Conservation (phyloP, 164 flowering plant species). For the Nelumbo lutea region DNA sequence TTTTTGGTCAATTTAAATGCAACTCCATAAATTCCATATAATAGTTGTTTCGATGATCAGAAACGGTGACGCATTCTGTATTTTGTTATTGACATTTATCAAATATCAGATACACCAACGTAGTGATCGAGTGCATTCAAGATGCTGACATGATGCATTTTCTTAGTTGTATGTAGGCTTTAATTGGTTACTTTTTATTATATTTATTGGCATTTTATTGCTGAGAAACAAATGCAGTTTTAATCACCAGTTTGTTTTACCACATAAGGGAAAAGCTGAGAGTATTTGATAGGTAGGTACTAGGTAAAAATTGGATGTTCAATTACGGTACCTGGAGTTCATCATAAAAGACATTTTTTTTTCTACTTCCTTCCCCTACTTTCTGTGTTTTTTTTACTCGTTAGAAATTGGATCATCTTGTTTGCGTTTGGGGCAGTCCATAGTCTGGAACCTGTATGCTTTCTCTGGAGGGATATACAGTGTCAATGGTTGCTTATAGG, state of each 20-base stretch:
- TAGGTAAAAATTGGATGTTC: too few species aligned
- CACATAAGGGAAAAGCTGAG: neutral
- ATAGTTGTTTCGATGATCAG: neutral
- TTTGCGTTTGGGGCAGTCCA: too few species aligned
- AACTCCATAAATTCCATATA: neutral
- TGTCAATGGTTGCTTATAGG: too few species aligned
- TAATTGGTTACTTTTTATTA: neutral
- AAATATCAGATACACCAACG: neutral
- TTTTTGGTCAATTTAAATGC: neutral
- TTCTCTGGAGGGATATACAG: too few species aligned
- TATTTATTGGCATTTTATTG: neutral
- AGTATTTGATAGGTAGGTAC: too few species aligned
- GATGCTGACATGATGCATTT: neutral
- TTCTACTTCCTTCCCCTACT: too few species aligned
- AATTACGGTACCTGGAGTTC: too few species aligned
- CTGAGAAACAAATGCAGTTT: neutral
- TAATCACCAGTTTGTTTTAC: neutral
- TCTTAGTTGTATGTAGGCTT: neutral
- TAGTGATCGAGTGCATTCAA: neutral
- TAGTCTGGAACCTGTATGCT: too few species aligned
- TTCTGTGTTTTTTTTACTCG: too few species aligned
- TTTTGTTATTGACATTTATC: neutral
- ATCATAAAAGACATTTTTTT: too few species aligned
- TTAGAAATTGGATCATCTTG: too few species aligned
- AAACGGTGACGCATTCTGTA: too few species aligned